Conservation (phyloP, 768 basidiomycete genomes). For the Clitopilus passeckerianus region DNA sequence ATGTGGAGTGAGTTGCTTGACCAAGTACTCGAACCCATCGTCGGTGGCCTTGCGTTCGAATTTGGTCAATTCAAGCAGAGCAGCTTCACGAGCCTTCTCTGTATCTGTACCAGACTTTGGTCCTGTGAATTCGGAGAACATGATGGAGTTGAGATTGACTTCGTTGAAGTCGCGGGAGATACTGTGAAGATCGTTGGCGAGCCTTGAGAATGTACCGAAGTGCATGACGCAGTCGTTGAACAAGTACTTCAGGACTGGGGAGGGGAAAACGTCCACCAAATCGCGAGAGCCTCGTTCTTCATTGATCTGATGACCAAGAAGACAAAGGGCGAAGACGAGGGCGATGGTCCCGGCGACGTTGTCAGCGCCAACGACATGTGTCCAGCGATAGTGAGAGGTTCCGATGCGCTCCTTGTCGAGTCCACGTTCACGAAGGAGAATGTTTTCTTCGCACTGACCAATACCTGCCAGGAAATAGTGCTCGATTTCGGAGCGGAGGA, state of each 20-base stretch:
- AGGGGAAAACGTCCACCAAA: not conserved
- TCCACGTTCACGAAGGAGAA: not conserved
- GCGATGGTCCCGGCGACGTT: not conserved
- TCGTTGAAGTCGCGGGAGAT: not conserved
- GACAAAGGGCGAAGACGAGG: not conserved
- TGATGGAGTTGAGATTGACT: not conserved
- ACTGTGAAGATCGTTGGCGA: not conserved
- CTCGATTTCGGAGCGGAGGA: not conserved
- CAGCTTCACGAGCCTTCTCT: not conserved
- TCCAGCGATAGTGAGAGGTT: not conserved
- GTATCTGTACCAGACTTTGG: not conserved
- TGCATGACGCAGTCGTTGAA: not conserved
- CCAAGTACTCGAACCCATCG: slow-evolving; percentile 66
- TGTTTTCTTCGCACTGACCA: not conserved
- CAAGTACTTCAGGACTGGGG: not conserved
- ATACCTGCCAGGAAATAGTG: not conserved
- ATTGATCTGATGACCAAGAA: not conserved
- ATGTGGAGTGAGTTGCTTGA: not conserved
- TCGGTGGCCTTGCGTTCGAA: slow-evolving; percentile 76
- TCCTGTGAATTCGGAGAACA: not conserved
- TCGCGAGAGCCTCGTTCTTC: not conserved
- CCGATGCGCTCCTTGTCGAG: not conserved
- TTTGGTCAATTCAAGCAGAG: slow-evolving; percentile 59
- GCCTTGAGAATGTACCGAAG: not conserved
- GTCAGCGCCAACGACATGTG: not conserved